phyloP scores from a whole-genome alignment of 2,329 filamentous ascomycete species.

The Talaromyces marneffei region DNA sequence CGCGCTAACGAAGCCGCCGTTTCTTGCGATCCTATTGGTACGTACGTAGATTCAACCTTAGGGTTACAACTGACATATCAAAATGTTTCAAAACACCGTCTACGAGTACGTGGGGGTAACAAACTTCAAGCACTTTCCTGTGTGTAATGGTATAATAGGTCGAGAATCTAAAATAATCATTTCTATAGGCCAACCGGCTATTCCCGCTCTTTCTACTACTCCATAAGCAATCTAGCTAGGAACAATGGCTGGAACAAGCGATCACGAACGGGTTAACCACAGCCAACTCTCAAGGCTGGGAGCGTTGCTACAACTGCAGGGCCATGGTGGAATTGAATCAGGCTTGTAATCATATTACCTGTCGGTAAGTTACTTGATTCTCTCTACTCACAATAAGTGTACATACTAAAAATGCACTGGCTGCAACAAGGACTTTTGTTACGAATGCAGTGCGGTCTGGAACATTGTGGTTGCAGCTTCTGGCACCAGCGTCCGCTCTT shows the following conservation, averaged over 20 bases:
- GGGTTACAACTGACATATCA: too few species aligned
- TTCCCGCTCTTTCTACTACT: too few species aligned
- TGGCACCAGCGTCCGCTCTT: not conserved
- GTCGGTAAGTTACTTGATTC: not conserved
- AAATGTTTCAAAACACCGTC: too few species aligned
- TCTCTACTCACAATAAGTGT: not conserved
- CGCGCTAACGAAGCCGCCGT: too few species aligned
- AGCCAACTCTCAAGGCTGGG: not conserved
- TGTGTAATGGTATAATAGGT: too few species aligned
- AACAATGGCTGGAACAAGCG: not conserved
- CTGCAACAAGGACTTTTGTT: not conserved
- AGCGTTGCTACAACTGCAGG: not conserved
- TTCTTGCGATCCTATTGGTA: not conserved
- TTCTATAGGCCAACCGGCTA: too few species aligned
- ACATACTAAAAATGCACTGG: not conserved
- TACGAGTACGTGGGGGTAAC: too few species aligned
- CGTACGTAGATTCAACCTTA: too few species aligned
- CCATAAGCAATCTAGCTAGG: not conserved
- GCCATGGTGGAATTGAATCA: not conserved
- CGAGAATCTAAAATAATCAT: not conserved
- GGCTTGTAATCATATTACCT: conserved; percentile 9
- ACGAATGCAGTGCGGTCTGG: not conserved
- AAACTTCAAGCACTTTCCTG: too few species aligned
- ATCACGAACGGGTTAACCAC: not conserved
- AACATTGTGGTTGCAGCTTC: not conserved